Base-by-base conservation (phyloP, 345 rosid genomes). In the Euphorbia lathyris region DNA sequence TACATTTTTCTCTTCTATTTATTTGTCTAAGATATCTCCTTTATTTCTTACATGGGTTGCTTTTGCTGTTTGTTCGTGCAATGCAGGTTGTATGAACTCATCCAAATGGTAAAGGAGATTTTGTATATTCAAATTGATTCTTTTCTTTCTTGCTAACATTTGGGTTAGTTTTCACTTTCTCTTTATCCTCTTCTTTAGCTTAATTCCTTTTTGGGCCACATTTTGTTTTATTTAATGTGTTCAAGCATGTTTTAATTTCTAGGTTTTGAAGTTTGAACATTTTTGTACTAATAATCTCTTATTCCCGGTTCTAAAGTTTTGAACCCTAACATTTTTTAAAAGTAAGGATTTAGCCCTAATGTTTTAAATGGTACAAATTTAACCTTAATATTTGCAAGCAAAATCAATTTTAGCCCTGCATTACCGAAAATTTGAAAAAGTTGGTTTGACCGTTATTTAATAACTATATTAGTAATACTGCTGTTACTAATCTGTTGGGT, bases 1-100 rank as follows among this genome's bases (percentile, higher is more conserved):
- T n/a, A n/a, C 27, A 53, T 51, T 19, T 48, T 48, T 14, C n/a
- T 66, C 43, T 27, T 42, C 6, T 25, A 19, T 50, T 57, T 27
- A 5, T 25, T 36, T 51, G 12, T 38, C 11, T 50, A 11, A 3
- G 9, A n/a, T 52, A 22, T 22, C 17, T 56, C 5, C 30, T 56
- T 56, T 56, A 8, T 56, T 56, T 23, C 59, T 56, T 56, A 19
- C n/a, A n/a, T 29, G 30, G 38, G n/a, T 51, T 65, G 20, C 22
- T 5, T 48, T 27, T 47, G n/a, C n/a, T 70, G 67, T 32, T 52
- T 59, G 68, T 30, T 58, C 73, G 26, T 65, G 23, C 68, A 40
- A 57, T 79, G 75, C 83, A 79, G 83, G 63, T 71, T 38, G 26
- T 30, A 65, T 72, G 13, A 55, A 71, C 53, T 68, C 26, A n/a